Evolutionary conservation across 129 eudicot species (phyloP), one percentile per base, ranked within the genome.

Genomic region (Solidago caesia): DNA sequence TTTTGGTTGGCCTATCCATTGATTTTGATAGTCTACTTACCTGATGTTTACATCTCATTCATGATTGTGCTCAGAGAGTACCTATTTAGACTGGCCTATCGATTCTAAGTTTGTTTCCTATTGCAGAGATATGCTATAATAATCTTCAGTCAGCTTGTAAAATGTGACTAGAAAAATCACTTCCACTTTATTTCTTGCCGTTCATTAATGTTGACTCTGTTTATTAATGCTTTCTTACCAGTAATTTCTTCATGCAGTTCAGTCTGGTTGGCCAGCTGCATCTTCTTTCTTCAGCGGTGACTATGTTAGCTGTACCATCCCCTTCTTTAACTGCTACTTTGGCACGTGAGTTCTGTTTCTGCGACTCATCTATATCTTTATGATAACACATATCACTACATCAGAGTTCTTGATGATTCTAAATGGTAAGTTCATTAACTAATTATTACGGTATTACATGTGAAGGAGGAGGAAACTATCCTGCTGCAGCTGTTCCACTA

Each of bases 231-330:
- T 15, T 72, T 57, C 79, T 77, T 58, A 74, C 52, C 26, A 16
- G 45, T 57, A 57, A 63, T 62, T 13, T 46, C 45, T 58, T 76
- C 44, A 41, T 78, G 77, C 93, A 94, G 97, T 87, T 85, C 64
- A 88, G 80, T 75, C 75, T 94, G 67, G 89, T 87, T 77, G 99
- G 99, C 66, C 97, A 94, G 82, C 91, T 94, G 59, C 96, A 94
- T 76, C 96, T 94, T 80, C 96, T 94, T 74, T 94, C 99, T 57
- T 94, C 97, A 71, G 72, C 96, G 3, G 96, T 90, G 72, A 88
- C 97, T 47, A 94, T 89, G 91, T 84, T 94, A 77, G 97, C 99
- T 63, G 97, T 94, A 58, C 99, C 99, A 53, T 87, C 99, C 72
- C 99, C 99, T 81, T 94, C 99, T 83, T 68, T 94, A 79, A 91